Conservation (phyloP, 176 grass and related monocot genomes). For the Avena insularis region DNA sequence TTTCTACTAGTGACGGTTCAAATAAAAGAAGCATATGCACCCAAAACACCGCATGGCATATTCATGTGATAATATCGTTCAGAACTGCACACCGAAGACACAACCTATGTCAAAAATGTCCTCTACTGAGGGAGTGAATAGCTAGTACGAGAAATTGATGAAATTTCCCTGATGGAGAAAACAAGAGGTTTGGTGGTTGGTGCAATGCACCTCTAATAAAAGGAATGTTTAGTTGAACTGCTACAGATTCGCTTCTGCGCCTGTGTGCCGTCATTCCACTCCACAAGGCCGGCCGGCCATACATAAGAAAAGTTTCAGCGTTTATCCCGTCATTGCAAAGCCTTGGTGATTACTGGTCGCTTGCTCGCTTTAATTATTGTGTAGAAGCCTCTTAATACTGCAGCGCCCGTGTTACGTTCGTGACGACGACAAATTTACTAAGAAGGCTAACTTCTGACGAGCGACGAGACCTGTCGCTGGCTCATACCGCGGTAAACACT, state of each 20-base stretch:
- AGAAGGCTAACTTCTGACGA: no score
- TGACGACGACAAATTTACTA: neutral
- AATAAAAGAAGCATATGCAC: no score
- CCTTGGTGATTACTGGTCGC: slow-evolving; percentile 31
- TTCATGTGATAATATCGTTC: no score
- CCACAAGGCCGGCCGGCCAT: neutral
- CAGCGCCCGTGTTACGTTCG: slow-evolving; percentile 9
- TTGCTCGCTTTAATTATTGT: slow-evolving; percentile 39
- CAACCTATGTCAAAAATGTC: no score
- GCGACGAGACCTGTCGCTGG: no score
- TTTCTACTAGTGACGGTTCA: no score
- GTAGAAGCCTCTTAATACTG: slow-evolving; percentile 9
- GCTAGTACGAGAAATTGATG: no score
- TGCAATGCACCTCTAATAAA: slow-evolving; percentile 30
- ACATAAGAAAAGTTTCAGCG: slow-evolving; percentile 4
- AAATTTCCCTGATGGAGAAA: neutral
- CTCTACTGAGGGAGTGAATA: no score
- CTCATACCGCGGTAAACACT: no score
- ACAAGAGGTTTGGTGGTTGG: slow-evolving; percentile 12
- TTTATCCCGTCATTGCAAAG: slow-evolving; percentile 12
- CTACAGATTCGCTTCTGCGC: slow-evolving; percentile 35
- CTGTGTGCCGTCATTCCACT: neutral
- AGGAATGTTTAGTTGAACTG: slow-evolving; percentile 53
- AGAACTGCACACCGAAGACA: no score
- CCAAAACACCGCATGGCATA: no score